phyloP scores from a whole-genome alignment of 495 filamentous ascomycete genomes.

The Penicillium paradoxum region DNA sequence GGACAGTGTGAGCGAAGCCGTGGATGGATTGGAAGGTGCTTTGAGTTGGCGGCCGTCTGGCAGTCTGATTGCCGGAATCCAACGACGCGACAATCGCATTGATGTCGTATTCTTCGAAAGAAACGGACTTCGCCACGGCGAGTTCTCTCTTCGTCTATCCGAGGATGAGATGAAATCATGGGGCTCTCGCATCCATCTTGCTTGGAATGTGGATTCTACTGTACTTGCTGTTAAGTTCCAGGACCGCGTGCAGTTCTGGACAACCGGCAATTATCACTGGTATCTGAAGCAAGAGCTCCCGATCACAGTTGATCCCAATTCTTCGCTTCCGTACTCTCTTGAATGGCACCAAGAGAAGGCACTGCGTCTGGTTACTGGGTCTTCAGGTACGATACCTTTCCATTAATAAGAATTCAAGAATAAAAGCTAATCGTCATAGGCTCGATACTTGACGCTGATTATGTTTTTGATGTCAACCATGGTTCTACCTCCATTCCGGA shows the following conservation, averaged over 20 bases:
- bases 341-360: constrained; percentile 85
- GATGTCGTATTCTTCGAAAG: constrained; percentile 94
- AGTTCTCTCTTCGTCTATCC: constrained; percentile 71
- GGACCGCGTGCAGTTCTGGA: constrained; percentile 88
- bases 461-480: constrained; percentile 58
- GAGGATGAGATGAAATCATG: constrained; percentile 51
- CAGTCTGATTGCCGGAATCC: constrained; percentile 81
- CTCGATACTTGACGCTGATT: constrained; percentile 60
- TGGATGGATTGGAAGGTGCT: constrained; percentile 79
- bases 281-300: constrained; percentile 92
- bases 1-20: constrained; percentile 89
- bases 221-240: constrained; percentile 75
- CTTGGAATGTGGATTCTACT: constrained; percentile 89
- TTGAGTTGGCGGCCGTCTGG: constrained; percentile 90
- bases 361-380: constrained; percentile 55
- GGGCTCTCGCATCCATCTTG: constrained; percentile 56
- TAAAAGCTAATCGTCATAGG: constrained; percentile 31
- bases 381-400: constrained; percentile 29
- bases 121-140: constrained; percentile 89
- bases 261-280: constrained; percentile 94
- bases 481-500: constrained; percentile 66
- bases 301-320: constrained; percentile 26
- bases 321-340: constrained; percentile 33
- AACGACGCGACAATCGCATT: constrained; percentile 60
- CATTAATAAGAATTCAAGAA: not conserved